Conservation (phyloP, 2,329 filamentous ascomycete genomes). For the Curvularia verruculosa region DNA sequence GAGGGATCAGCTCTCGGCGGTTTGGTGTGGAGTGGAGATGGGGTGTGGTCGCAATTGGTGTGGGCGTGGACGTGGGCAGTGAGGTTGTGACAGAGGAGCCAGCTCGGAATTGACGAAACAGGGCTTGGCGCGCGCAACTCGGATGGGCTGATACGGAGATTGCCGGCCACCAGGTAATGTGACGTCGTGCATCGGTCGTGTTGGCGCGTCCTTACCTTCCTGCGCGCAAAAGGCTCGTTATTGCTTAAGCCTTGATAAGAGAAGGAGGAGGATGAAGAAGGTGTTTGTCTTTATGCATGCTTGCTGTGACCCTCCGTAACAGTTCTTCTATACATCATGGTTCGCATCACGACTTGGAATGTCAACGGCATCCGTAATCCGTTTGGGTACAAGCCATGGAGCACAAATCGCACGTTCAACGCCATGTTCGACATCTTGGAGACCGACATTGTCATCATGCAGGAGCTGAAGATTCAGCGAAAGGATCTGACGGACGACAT, state of each 20-base stretch:
- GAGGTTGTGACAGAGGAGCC: slow-evolving; percentile 25
- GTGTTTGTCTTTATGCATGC: slow-evolving; percentile 8
- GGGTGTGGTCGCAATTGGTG: slow-evolving; percentile 26
- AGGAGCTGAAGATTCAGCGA: slow-evolving; percentile 94
- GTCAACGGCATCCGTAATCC: slow-evolving; percentile 62
- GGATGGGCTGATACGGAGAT: slow-evolving; percentile 18
- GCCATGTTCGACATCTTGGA: slow-evolving; percentile 94
- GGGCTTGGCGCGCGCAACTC: slow-evolving; percentile 20
- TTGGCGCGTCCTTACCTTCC: slow-evolving; percentile 12
- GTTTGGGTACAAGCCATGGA: slow-evolving; percentile 61
- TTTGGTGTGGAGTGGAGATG: slow-evolving; percentile 42
- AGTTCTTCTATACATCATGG: slow-evolving; percentile 56
- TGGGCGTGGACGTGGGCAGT: slow-evolving; percentile 30
- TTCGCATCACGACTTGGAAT: slow-evolving; percentile 73
- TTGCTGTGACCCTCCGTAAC: slow-evolving; percentile 14
- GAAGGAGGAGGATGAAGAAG: slow-evolving; percentile 12
- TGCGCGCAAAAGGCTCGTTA: not conserved
- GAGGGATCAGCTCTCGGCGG: slow-evolving; percentile 17
- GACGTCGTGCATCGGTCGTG: slow-evolving; percentile 30
- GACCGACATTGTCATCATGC: slow-evolving; percentile 91
- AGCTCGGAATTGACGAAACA: slow-evolving; percentile 31
- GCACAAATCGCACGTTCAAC: slow-evolving; percentile 53
- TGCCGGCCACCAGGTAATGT: slow-evolving; percentile 27
- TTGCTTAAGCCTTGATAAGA: not conserved
- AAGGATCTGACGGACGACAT: slow-evolving; percentile 94